Conservation (phyloP, 371 early-diverging fungal species). For the Saksenaea oblongispora region DNA sequence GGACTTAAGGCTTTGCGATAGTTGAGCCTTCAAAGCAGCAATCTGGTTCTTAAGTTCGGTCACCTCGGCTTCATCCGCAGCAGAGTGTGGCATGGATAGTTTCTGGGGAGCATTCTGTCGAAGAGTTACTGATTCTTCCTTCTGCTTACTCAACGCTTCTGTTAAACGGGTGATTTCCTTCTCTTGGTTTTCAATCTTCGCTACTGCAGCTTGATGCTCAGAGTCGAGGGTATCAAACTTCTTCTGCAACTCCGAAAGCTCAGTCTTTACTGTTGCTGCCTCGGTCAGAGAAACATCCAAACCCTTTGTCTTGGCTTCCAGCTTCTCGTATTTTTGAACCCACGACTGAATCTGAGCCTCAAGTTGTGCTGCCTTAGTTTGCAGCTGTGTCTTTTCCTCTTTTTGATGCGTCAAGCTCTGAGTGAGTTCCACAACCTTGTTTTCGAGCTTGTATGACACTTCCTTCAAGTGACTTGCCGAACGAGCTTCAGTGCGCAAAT, state of each 20-base stretch:
- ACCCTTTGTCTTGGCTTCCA: constrained; percentile 51
- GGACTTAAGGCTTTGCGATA: constrained; percentile 41
- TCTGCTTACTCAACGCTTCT: constrained; percentile 57
- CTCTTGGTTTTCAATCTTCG: constrained; percentile 68
- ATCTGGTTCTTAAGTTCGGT: constrained; percentile 55
- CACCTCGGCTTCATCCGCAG: constrained; percentile 33
- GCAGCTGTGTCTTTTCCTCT: constrained; percentile 68
- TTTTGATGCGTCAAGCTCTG: constrained; percentile 73
- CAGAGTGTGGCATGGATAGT: neutral
- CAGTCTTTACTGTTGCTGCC: constrained; percentile 56
- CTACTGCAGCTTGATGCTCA: constrained; percentile 50
- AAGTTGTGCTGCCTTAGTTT: constrained; percentile 53
- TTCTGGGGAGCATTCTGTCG: constrained; percentile 38
- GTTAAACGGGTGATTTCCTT: constrained; percentile 65
- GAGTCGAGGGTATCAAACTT: constrained; percentile 51
- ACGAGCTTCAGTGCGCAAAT: constrained; percentile 79
- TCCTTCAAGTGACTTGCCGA: constrained; percentile 92
- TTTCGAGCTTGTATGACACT: constrained; percentile 89
- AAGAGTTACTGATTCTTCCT: constrained; percentile 74
- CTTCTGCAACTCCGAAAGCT: constrained; percentile 57
- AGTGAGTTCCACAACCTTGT: constrained; percentile 95
- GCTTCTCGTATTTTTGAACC: constrained; percentile 72
- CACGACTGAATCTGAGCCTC: constrained; percentile 68
- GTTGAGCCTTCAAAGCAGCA: constrained; percentile 53
- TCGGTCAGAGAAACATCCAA: constrained; percentile 50